Base-by-base conservation (phyloP, 345 rosid genomes). In the Excoecaria cochinchinensis region DNA sequence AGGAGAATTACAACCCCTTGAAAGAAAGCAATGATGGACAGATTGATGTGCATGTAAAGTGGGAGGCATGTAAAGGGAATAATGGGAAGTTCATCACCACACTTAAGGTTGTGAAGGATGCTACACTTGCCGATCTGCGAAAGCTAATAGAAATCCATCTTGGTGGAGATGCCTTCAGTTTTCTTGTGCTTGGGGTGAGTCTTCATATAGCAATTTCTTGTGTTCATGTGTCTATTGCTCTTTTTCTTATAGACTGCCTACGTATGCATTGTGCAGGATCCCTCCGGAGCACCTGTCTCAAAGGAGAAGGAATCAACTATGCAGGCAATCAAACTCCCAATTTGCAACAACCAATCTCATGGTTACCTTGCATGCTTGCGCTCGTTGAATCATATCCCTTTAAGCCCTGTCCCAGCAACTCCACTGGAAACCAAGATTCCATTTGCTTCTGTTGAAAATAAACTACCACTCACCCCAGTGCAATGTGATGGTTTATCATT, bases 91-190 rank as follows among this genome's bases (percentile, higher is more conserved):
- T 86, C 79, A 84, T 89, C 64, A 79, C 90, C 59, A 88, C 85
- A 47, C 82, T 91, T 16, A 88, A 77, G 84, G 87, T 87, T 57
- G 69, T 83, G 14, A 84, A 84, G 70, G 92, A 82, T 11, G 89
- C 93, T 69, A 85, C 87, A 72, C 86, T 89, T 38, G 86, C 89
- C 74, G 93, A 91, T 70, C 79, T 91, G 80, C 77, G 93, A 85
- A 89, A 91, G 88, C 88, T 91, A 75, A 82, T 89, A 44, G 90
- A 89, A 78, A 91, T 88, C 70, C 78, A 89, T 82, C 89, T 89
- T 67, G 92, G 80, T 46, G 82, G 84, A 70, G 92, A 87, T 73
- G 86, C 85, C 19, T 90, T 89, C 71, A 72, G 78, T 67, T 89
- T 91, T 79, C 84, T 91, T 69, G 84, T 79, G 31, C 89, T 84